Percentiles rank a stretch among this genome's conserved stretches.
Conservation (phyloP, 2,329 filamentous ascomycete species). For the Xylariaceae sp. region DNA sequence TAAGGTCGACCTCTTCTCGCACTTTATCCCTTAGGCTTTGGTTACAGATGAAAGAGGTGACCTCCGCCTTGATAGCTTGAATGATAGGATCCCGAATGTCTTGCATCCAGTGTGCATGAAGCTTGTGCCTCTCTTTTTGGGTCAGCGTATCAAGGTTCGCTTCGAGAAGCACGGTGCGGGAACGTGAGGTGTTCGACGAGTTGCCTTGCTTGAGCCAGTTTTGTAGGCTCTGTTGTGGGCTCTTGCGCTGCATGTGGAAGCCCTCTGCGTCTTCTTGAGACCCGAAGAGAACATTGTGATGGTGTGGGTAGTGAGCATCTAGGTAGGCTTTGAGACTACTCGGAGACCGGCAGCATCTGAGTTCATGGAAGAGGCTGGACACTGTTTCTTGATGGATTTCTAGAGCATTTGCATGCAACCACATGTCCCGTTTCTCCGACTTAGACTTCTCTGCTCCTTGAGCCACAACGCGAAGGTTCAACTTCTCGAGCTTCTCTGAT, state of each 20-base stretch:
- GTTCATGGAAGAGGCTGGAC: slow-evolving; percentile 3
- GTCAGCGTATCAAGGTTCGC: slow-evolving; percentile 17
- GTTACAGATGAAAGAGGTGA: slow-evolving; percentile 7
- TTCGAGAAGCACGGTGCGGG: slow-evolving; percentile 6
- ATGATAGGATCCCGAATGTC: slow-evolving; percentile 20
- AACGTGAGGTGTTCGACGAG: slow-evolving; percentile 1
- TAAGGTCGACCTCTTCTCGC: slow-evolving; percentile 30
- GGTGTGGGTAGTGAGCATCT: slow-evolving; percentile 8
- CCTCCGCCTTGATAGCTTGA: slow-evolving; percentile 2
- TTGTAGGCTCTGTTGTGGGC: slow-evolving; percentile 10
- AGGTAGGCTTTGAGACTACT: slow-evolving; percentile 19
- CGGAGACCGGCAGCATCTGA: slow-evolving; percentile 11
- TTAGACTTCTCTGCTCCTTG: slow-evolving; percentile 31
- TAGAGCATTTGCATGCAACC: slow-evolving; percentile 14
- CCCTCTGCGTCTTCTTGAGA: slow-evolving; percentile 19
- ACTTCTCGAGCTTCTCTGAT: slow-evolving; percentile 42
- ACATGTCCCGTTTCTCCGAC: slow-evolving; percentile 31
- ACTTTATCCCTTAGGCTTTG: slow-evolving; percentile 16
- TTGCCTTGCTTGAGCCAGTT: slow-evolving; percentile 16
- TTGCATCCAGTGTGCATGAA: slow-evolving; percentile 28
- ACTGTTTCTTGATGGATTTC: slow-evolving; percentile 1
- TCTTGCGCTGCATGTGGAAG: slow-evolving; percentile 16
- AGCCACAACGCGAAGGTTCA: slow-evolving; percentile 45
- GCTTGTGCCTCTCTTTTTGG: slow-evolving; percentile 14
- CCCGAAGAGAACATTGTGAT: slow-evolving; percentile 25